Evolutionary conservation across 2,329 filamentous ascomycete genomes (phyloP).

Genomic region (Magnaporthales sp.): DNA sequence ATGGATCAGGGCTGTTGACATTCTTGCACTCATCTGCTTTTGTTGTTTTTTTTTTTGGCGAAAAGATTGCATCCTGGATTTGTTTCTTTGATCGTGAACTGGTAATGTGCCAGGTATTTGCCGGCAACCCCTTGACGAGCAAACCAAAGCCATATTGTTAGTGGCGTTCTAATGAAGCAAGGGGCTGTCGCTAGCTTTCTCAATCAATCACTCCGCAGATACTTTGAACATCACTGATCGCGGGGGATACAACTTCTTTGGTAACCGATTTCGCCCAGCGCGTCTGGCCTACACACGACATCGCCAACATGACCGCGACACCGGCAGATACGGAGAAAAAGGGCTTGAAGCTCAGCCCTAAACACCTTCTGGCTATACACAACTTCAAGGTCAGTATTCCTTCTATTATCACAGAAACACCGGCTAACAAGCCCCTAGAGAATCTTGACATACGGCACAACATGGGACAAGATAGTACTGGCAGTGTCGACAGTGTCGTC

Average conservation of each 20-base stretch:
- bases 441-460: constrained; percentile 46
- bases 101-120: background rate
- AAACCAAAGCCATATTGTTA: background rate
- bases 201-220: background rate
- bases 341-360: constrained; percentile 2
- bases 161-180: background rate
- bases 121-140: background rate
- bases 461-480: constrained; percentile 39
- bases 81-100: background rate
- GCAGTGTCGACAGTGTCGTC: constrained; percentile 40
- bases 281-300: background rate
- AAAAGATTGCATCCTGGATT: background rate
- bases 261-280: background rate
- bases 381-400: constrained; percentile 3
- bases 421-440: constrained; percentile 10
- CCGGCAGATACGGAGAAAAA: background rate
- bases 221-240: background rate
- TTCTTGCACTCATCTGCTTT: background rate
- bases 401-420: background rate
- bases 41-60: background rate
- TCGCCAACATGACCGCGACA: background rate
- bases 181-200: background rate
- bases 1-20: background rate
- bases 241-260: no score
- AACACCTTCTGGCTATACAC: constrained; percentile 1